Evolutionary conservation across 371 early-diverging fungal genomes (phyloP), one percentile per base, ranked within the genome.

Genomic region (Rhizomucor pusillus): DNA sequence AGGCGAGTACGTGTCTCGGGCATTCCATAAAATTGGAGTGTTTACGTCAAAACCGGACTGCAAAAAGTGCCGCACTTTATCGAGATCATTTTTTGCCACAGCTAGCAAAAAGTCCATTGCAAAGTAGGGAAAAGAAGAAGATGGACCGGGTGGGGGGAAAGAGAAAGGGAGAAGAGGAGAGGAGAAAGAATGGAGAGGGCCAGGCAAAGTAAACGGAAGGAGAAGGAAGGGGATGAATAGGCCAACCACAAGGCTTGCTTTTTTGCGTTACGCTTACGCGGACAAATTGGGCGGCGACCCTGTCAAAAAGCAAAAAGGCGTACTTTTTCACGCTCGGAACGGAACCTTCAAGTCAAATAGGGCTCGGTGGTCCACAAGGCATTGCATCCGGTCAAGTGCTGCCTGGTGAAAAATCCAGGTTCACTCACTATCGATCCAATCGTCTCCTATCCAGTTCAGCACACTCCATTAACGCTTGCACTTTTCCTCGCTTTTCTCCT

Each of bases 1-100:
- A 19, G 78, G 78, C 1, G 75, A 69, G 43, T 56, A 66, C 2
- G 75, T 74, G 22, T 71, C 59, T 53, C 64, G 67, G 16, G 78
- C 68, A 48, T 77, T 77, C 78, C 84, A 83, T 11, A 66, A 50
- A 43, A 82, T 69, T 0, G 78, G 69, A 18, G 66, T 65, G 50
- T 84, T 81, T 29, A 80, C 80, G 46, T 81, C 84, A 3, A 75
- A 65, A 12, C 73, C 77, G 9, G 69, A 53, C 43, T 79, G 73
- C 11, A 80, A 39, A 56, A 76, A 54, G 2, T 66, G 58, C 20
- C 79, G 60, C 13, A 73, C 79, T 55, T 65, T 61, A 3, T 62
- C 74, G 34, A 81, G 54, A 48, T 84, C 74, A 63, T 84, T 81
- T 45, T 71, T 65, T 1, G 80, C 67, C 14, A 80, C 71, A 3